Evolutionary conservation across 495 filamentous ascomycete species (phyloP), one percentile per base, ranked within the genome.

Genomic region (Polyplosphaeria fusca): DNA sequence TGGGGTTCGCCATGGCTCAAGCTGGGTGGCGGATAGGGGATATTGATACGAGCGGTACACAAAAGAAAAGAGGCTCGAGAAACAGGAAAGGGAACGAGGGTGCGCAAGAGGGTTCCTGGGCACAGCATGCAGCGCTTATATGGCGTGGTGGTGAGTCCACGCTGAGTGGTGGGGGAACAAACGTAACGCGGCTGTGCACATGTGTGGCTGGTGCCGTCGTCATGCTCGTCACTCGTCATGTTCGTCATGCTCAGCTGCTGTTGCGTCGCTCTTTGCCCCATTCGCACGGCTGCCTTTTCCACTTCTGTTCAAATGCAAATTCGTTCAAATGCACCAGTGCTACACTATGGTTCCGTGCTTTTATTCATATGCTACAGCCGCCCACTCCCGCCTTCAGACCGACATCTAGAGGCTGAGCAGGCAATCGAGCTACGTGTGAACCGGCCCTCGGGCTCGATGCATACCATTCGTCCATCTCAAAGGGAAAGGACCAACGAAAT

Each of bases 1-100:
- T 64, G 4, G 61, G 61, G 35, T 50, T 55, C 25, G 61, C 56
- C 61, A 64, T 64, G n/a, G 32, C 30, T 57, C 28, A 44, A 39
- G 23, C 53, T n/a, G n/a, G n/a, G n/a, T n/a, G n/a, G n/a, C n/a
- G n/a, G n/a, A n/a, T n/a, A n/a, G n/a, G n/a, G n/a, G n/a, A n/a
- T n/a, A n/a, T n/a, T n/a, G n/a, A n/a, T n/a, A n/a, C n/a, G n/a
- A n/a, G n/a, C n/a, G n/a, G n/a, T n/a, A n/a, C n/a, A n/a, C n/a
- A n/a, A n/a, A n/a, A n/a, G n/a, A n/a, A n/a, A n/a, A 35, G 30
- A 35, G 30, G 14, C 7, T 35, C 7, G 14, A 35, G 30, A 35
- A 35, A 14, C 7, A 35, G 14, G 30, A 35, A 14, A 35, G 30
- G 7, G 7, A 7, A 7, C 7, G 30, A 35, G 30, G 30, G 30